Evolutionary conservation across 345 rosid species (phyloP).

Genomic region (Boechera retrofracta): DNA sequence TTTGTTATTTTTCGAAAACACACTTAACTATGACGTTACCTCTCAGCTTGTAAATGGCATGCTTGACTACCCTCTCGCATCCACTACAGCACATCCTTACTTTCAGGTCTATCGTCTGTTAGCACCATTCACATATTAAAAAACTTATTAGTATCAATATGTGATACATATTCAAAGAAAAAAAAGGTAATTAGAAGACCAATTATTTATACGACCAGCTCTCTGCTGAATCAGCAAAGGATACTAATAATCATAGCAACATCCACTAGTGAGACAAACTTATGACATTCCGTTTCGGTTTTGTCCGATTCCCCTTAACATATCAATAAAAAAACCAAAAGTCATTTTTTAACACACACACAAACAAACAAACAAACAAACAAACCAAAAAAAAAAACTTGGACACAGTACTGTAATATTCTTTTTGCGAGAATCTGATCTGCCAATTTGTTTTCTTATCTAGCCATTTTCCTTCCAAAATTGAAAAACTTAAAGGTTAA

Average conservation of each 20-base stretch:
- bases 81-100: slow-evolving; percentile 97
- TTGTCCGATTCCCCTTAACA: slow-evolving; percentile 41
- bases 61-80: slow-evolving; percentile 89
- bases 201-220: slow-evolving; percentile 2
- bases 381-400: too few relatives aligned
- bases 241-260: slow-evolving; percentile 27
- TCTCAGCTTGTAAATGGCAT: slow-evolving; percentile 83
- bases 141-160: slow-evolving; percentile 8
- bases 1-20: not conserved
- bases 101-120: slow-evolving; percentile 89
- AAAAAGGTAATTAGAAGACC: not conserved
- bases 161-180: not conserved
- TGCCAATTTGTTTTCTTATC: slow-evolving; percentile 17
- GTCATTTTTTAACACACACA: slow-evolving; percentile 23
- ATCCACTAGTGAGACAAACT: slow-evolving; percentile 46
- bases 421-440: slow-evolving; percentile 24
- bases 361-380: not conserved
- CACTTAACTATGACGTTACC: slow-evolving; percentile 49
- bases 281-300: slow-evolving; percentile 37
- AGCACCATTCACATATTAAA: slow-evolving; percentile 20
- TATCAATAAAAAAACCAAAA: slow-evolving; percentile 35
- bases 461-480: slow-evolving; percentile 8
- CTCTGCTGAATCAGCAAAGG: slow-evolving; percentile 22
- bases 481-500: not conserved
- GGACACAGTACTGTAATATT: too few relatives aligned